Percentiles rank a stretch among this genome's conserved stretches.
phyloP scores from a whole-genome alignment of 2,329 filamentous ascomycete species.

The Lachnellula arida region DNA sequence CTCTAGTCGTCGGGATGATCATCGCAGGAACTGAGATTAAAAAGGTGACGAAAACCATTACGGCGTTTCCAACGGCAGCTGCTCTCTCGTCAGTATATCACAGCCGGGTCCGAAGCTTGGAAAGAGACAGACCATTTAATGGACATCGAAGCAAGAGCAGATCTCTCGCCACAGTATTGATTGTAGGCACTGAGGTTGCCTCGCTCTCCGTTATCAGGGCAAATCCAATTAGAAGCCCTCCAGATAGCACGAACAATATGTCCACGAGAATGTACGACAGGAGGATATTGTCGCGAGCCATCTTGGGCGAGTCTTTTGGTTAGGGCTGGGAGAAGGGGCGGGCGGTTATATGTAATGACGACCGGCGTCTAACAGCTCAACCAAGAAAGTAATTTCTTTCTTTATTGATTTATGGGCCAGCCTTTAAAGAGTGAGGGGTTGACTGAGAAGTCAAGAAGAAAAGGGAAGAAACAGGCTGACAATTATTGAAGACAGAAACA shows the following conservation, averaged over 20 bases:
- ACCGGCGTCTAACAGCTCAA: conserved; percentile 26
- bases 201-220: conserved; percentile 45
- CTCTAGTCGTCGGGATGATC: conserved; percentile 58
- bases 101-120: not conserved
- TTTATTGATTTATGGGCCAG: not conserved
- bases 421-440: conserved; percentile 1
- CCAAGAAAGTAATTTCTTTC: not conserved
- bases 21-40: conserved; percentile 66
- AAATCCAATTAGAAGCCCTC: conserved; percentile 47
- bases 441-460: conserved; percentile 11
- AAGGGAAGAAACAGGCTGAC: conserved; percentile 9
- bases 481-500: conserved; percentile 11
- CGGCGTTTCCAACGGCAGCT: conserved; percentile 68
- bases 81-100: conserved; percentile 20
- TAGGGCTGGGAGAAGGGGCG: not conserved
- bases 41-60: conserved; percentile 68
- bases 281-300: conserved; percentile 47
- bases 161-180: conserved; percentile 45
- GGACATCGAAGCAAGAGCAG: conserved; percentile 49
- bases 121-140: conserved; percentile 42
- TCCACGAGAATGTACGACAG: conserved; percentile 46
- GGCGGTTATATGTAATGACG: conserved; percentile 20
- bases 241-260: conserved; percentile 47
- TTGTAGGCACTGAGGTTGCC: conserved; percentile 38
- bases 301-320: conserved; percentile 22